phyloP scores from a whole-genome alignment of 2,329 filamentous ascomycete species.

The Aspergillus sp. region DNA sequence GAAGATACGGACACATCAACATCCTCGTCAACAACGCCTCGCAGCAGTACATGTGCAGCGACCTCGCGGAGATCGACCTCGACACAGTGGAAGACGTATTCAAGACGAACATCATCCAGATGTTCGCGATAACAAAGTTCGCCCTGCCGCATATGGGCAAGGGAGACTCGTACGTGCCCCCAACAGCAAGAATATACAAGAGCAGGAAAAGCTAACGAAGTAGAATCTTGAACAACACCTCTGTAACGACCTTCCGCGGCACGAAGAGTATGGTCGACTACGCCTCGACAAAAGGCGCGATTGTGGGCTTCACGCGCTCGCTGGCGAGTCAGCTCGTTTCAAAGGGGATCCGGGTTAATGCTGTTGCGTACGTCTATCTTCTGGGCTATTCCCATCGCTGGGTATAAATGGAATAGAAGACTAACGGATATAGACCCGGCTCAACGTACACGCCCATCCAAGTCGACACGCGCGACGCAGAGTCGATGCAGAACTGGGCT shows the following conservation, averaged over 20 bases:
- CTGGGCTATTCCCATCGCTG: background rate
- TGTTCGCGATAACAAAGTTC: conserved; percentile 61
- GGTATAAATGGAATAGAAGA: background rate
- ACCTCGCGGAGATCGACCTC: conserved; percentile 56
- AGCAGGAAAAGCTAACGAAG: too few relatives aligned
- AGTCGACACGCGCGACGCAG: conserved; percentile 32
- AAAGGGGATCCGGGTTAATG: conserved; percentile 58
- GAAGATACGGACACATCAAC: conserved; percentile 35
- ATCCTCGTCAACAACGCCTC: conserved; percentile 61
- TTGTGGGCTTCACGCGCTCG: conserved; percentile 56
- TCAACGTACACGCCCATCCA: conserved; percentile 37
- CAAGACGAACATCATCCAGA: conserved; percentile 57
- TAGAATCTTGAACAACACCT: conserved; percentile 59
- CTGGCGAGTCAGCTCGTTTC: conserved; percentile 54
- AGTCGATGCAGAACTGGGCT: conserved; percentile 37
- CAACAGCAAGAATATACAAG: background rate
- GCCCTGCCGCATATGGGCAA: conserved; percentile 56
- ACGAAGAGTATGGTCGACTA: conserved; percentile 55
- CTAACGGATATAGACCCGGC: conserved; percentile 26
- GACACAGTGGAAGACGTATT: conserved; percentile 57
- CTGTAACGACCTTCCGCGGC: conserved; percentile 56
- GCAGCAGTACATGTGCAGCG: conserved; percentile 55
- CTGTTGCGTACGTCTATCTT: conserved; percentile 36
- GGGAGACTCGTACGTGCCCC: conserved; percentile 44
- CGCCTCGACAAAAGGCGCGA: conserved; percentile 58